Evolutionary conservation across 2,329 filamentous ascomycete genomes (phyloP), one percentile per base, ranked within the genome.

Genomic region (Xenoacremonium recifei): DNA sequence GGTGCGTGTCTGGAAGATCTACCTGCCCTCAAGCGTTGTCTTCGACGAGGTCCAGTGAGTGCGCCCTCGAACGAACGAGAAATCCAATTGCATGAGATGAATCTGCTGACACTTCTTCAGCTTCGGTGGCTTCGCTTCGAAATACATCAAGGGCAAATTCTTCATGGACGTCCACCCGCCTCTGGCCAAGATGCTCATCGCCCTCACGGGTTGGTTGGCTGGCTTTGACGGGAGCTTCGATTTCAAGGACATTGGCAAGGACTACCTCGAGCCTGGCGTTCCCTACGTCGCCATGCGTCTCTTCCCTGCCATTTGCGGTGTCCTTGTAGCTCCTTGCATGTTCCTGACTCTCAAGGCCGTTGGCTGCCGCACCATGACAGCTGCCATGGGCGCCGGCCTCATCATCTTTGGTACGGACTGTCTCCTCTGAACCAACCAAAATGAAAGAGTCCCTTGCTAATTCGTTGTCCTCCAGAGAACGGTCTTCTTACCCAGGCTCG

Each of bases 91-190:
- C 20, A 29, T n/a, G n/a, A n/a, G n/a, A n/a, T n/a, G n/a, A n/a
- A 20, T 34, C 19, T 23, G 39, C 54, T 58, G 47, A n/a, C n/a
- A n/a, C n/a, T n/a, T n/a, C n/a, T n/a, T n/a, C 60, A 96, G 90
- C 71, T 99, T 99, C 67, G 93, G 93, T 66, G 93, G 93, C 36
- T 99, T 99, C 65, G 93, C 93, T 52, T 89, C 87, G 58, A 99
- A 99, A 70, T 99, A 99, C 69, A 97, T 99, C 78, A 97, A 99
- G 76, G 93, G 93, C 61, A 86, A 79, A 65, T 99, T 99, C 79
- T 99, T 99, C 69, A 99, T 99, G 93, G 93, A 99, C 65, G 93
- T 99, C n/a, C 93, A 99, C 65, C 93, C 93, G 21, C 93, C 93
- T 34, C 78, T 99, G 47, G 93, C 93, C 53, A 99, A 99, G 75